These are phyloP conservation scores for Vachellia pachyceras DNA, from an alignment of 306 rosid genomes.

Conservation along the genomic window DNA sequence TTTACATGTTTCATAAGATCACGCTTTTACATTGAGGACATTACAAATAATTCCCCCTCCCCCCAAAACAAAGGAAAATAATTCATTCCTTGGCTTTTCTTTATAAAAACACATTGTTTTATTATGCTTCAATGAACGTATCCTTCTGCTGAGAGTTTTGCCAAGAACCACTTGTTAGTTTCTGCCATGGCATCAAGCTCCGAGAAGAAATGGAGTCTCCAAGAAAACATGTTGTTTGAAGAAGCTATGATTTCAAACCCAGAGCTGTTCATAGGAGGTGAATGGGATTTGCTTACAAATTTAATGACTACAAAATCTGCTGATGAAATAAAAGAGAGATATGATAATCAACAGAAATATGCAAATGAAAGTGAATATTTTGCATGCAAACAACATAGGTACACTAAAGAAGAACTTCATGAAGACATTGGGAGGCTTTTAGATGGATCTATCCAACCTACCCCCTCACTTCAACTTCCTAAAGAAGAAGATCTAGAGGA, in stretches of 20 bases:
- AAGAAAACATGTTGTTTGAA: neutral
- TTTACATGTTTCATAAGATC: neutral
- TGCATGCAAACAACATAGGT: neutral
- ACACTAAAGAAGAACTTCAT: neutral
- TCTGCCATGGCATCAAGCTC: neutral
- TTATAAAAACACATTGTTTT: neutral
- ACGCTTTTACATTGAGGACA: neutral
- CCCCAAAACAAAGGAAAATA: neutral
- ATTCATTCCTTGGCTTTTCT: neutral
- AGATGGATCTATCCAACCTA: neutral
- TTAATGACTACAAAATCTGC: neutral
- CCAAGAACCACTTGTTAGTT: no score
- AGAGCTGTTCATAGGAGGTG: neutral
- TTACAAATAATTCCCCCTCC: neutral
- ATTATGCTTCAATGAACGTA: neutral
- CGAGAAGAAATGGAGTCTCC: neutral
- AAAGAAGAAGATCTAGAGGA: neutral
- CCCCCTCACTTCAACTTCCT: neutral
- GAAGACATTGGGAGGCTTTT: neutral
- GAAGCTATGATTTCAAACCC: neutral
- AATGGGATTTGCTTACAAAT: neutral
- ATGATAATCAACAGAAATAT: neutral
- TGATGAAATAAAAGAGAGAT: neutral
- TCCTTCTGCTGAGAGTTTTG: no score
- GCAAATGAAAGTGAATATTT: neutral